Evolutionary conservation across 202 grass and related monocot species (phyloP).

Genomic region (Zizania palustris): DNA sequence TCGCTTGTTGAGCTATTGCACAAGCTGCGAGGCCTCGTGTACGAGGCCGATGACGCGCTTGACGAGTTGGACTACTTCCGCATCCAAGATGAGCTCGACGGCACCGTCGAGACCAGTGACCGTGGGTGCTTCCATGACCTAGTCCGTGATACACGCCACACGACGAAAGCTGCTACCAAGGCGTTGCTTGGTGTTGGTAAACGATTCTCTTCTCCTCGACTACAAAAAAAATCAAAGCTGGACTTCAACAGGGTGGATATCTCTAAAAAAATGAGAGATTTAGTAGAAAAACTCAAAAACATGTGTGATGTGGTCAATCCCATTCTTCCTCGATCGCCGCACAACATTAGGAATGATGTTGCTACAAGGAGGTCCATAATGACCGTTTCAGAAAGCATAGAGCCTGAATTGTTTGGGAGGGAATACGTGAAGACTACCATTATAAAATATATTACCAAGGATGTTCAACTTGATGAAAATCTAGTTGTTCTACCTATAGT

Average conservation of each 20-base stretch:
- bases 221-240: background rate
- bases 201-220: background rate
- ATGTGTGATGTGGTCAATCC: background rate
- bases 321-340: background rate
- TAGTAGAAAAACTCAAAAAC: background rate
- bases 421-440: background rate
- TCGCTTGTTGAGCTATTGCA: conserved; percentile 10
- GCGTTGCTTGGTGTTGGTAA: too few relatives aligned
- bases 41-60: conserved; percentile 44
- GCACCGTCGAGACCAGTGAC: background rate
- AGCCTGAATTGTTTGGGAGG: conserved; percentile 28
- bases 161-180: background rate
- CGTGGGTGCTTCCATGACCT: background rate
- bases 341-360: background rate
- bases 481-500: conserved; percentile 31
- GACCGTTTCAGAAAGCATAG: background rate
- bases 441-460: background rate
- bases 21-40: conserved; percentile 34
- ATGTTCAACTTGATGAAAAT: background rate
- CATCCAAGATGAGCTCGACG: conserved; percentile 43
- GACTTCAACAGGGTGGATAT: conserved; percentile 35
- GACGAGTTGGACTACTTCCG: conserved; percentile 65
- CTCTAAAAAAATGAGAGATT: background rate
- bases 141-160: background rate
- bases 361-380: background rate